phyloP scores from a whole-genome alignment of 331 rosid species.

The Phaseolus coccineus region DNA sequence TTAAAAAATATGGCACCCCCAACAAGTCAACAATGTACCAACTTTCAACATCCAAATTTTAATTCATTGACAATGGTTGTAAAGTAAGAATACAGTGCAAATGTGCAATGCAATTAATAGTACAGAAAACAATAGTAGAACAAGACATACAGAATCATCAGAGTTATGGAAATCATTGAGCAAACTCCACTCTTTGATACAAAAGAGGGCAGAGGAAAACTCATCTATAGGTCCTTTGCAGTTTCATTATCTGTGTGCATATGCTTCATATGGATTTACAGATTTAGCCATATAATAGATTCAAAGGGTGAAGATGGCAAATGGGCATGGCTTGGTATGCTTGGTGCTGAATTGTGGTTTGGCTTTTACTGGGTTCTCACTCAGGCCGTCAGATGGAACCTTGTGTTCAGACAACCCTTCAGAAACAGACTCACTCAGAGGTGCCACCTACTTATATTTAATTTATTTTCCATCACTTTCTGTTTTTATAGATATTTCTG shows the following conservation, averaged over 20 bases:
- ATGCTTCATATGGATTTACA: slow-evolving; percentile 68
- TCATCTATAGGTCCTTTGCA: slow-evolving; percentile 55
- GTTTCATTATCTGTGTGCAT: slow-evolving; percentile 60
- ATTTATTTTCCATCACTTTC: neutral
- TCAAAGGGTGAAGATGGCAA: slow-evolving; percentile 47
- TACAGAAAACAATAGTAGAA: slow-evolving; percentile 1
- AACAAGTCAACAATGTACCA: neutral
- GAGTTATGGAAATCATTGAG: slow-evolving; percentile 15
- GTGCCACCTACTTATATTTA: slow-evolving; percentile 31
- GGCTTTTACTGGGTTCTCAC: slow-evolving; percentile 81
- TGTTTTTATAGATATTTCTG: neutral
- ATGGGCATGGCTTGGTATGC: slow-evolving; percentile 71
- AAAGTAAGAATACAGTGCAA: neutral
- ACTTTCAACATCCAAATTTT: neutral
- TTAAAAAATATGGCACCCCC: no score
- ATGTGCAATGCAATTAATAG: neutral
- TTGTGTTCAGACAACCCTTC: slow-evolving; percentile 60
- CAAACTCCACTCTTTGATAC: slow-evolving; percentile 67
- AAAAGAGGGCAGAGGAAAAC: slow-evolving; percentile 49
- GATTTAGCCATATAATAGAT: slow-evolving; percentile 53
- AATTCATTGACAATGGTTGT: no score
- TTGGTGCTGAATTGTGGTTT: slow-evolving; percentile 79
- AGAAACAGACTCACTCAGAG: slow-evolving; percentile 65
- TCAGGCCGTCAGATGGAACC: slow-evolving; percentile 76
- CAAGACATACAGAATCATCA: slow-evolving; percentile 32